Base-by-base conservation (phyloP, 1,139 yeast genomes). In the Blastobotrys malaysiensis region DNA sequence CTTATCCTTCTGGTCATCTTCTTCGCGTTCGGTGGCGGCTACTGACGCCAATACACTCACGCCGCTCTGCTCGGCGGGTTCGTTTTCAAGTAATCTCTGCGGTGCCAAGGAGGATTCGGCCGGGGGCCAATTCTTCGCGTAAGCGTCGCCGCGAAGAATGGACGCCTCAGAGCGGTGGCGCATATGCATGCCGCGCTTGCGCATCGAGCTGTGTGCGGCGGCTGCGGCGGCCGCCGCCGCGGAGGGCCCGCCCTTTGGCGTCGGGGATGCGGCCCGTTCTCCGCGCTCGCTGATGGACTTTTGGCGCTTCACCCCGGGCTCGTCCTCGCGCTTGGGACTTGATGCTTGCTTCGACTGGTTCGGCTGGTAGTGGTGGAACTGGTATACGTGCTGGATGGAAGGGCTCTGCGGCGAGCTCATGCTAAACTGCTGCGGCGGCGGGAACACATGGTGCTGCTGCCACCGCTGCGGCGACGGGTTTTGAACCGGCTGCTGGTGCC, bases 101-200 rank as follows among this genome's bases (percentile, higher is more conserved):
- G 43, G 46, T 19, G 20, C 9, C 19, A 24, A n/a, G 16, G 19
- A 16, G 18, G 43, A 46, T 16, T 7, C 13, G 3, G 11, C 39
- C 16, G 11, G 3, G 22, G 36, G 24, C 55, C 55, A 52, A 13
- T n/a, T 7, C 14, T 44, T 19, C 14, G 26, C 36, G 18, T 51
- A 50, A n/a, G 48, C 22, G 19, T 16, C 60, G n/a, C 57, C 58
- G 43, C 59, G 53, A 31, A 52, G 53, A 6, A 60, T 55, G 1
- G 64, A 61, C 4, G 64, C 65, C 47, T 67, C 69, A 1, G 71
- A 68, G 9, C 70, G 63, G 49, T 68, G 69, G 9, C 71, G 57
- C n/a, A 62, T 45, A 50, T 68, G 71, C 44, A 21, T 54, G 4
- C 68, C 58, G 31, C 70, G 63, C 45, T 63, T 57, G 9, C 63